These are phyloP conservation scores for Ogataea polymorpha DNA, from an alignment of 805 yeast genomes.

Conservation along the genomic window DNA sequence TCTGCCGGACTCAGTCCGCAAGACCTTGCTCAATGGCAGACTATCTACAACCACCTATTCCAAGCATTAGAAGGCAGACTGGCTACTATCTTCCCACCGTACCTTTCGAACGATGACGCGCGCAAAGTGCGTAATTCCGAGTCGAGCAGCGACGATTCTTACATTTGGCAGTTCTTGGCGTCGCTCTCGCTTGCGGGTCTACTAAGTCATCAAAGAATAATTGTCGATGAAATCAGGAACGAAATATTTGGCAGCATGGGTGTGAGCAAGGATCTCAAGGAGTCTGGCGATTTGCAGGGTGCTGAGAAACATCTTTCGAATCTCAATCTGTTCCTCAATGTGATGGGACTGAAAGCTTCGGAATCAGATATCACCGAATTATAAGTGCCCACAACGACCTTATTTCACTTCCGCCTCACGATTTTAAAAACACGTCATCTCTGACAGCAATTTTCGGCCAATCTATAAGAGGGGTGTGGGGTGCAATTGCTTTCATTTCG, in stretches of 20 bases:
- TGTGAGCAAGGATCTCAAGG: constrained; percentile 54
- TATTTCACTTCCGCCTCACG: constrained; percentile 6
- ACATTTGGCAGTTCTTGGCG: constrained; percentile 96
- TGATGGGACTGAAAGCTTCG: constrained; percentile 92
- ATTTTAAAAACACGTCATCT: not conserved
- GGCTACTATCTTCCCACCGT: constrained; percentile 77
- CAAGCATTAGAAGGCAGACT: constrained; percentile 75
- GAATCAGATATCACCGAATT: constrained; percentile 86
- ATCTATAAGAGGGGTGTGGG: not conserved
- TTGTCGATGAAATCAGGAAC: constrained; percentile 91
- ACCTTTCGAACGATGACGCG: constrained; percentile 33
- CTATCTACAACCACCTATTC: constrained; percentile 78
- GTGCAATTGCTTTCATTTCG: constrained; percentile 4
- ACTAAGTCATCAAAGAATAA: constrained; percentile 84
- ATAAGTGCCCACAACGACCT: constrained; percentile 12
- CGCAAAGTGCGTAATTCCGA: constrained; percentile 35
- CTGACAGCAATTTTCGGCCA: not conserved
- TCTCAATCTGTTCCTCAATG: constrained; percentile 88
- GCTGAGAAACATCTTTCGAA: constrained; percentile 60
- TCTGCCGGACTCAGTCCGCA: constrained; percentile 44
- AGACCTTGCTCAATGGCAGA: constrained; percentile 68
- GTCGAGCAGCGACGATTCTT: constrained; percentile 59
- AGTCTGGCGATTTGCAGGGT: constrained; percentile 40
- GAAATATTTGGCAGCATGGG: constrained; percentile 87
- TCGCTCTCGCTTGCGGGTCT: constrained; percentile 89